These are phyloP conservation scores for Sporisorium sorghi DNA, from an alignment of 1,284 basidiomycete genomes.

Conservation along the genomic window DNA sequence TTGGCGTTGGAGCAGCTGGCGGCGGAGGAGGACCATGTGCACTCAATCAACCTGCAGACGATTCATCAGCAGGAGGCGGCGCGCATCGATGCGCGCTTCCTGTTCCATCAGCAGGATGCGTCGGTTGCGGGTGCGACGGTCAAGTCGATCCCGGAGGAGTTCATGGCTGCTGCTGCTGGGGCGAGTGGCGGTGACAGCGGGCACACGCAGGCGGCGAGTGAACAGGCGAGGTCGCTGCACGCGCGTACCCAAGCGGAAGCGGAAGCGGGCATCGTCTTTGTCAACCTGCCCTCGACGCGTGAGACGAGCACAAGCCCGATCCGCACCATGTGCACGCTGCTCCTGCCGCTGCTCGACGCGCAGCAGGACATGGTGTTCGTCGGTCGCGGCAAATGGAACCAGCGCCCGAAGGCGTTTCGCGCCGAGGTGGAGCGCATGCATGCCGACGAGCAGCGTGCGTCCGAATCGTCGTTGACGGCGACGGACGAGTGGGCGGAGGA, in stretches of 20 bases:
- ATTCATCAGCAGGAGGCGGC: conserved; percentile 43
- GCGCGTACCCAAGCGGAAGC: no score
- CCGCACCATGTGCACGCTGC: conserved; percentile 17
- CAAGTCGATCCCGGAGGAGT: conserved; percentile 21
- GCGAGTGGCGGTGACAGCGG: neutral
- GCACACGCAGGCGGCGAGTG: no score
- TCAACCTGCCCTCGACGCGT: conserved; percentile 17
- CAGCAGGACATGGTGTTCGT: conserved; percentile 45
- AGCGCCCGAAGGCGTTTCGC: conserved; percentile 42
- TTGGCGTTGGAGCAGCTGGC: conserved; percentile 2
- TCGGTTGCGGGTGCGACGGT: conserved; percentile 18
- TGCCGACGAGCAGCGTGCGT: neutral
- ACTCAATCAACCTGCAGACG: conserved; percentile 49
- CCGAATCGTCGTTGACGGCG: neutral
- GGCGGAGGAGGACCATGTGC: conserved; percentile 29
- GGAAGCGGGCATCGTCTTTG: conserved; percentile 27
- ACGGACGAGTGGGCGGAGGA: conserved; percentile 30
- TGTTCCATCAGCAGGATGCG: conserved; percentile 44
- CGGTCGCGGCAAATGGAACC: conserved; percentile 50
- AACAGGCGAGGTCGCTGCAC: neutral
- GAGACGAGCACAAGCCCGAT: conserved; percentile 13
- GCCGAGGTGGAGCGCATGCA: conserved; percentile 39
- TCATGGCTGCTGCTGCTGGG: conserved; percentile 1
- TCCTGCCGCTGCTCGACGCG: conserved; percentile 29
- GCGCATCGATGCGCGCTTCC: conserved; percentile 39